Evolutionary conservation across 2,329 filamentous ascomycete species (phyloP).

Genomic region (Pyrenophora teres): DNA sequence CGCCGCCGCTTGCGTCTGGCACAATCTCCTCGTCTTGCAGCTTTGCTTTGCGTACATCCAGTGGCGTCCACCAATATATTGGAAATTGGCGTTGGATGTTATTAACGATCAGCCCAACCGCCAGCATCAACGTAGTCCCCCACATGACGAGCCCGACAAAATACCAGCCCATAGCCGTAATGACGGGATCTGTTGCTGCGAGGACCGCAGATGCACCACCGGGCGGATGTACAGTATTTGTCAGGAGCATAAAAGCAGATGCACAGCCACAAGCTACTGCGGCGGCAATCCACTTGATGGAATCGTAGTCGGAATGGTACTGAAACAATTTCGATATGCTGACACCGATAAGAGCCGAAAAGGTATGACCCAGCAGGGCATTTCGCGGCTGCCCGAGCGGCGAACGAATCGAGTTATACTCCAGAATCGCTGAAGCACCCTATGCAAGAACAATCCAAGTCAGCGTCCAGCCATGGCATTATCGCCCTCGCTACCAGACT

Average conservation of each 20-base stretch:
- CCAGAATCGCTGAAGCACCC: constrained; percentile 54
- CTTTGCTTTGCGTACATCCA: constrained; percentile 38
- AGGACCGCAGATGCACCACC: constrained; percentile 56
- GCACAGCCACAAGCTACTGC: constrained; percentile 51
- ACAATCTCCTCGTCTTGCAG: constrained; percentile 31
- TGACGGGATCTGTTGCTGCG: constrained; percentile 47
- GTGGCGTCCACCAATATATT: constrained; percentile 56
- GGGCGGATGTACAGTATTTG: constrained; percentile 56
- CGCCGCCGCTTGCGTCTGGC: constrained; percentile 24
- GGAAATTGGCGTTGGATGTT: constrained; percentile 55
- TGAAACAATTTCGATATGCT: constrained; percentile 53
- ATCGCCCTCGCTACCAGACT: constrained; percentile 11
- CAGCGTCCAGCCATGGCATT: background rate
- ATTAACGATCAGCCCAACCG: constrained; percentile 51
- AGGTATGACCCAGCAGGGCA: constrained; percentile 51
- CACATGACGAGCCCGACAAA: constrained; percentile 52
- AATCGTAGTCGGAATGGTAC: constrained; percentile 44
- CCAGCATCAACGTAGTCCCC: constrained; percentile 50
- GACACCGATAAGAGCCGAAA: constrained; percentile 53
- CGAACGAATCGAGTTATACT: constrained; percentile 54
- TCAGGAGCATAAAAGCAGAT: constrained; percentile 53
- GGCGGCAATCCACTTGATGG: constrained; percentile 52
- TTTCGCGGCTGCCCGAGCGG: constrained; percentile 56
- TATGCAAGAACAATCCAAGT: constrained; percentile 17
- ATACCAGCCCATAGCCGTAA: constrained; percentile 53